Evolutionary conservation across 371 early-diverging fungal genomes (phyloP).

Genomic region (Mortierella polycephala): DNA sequence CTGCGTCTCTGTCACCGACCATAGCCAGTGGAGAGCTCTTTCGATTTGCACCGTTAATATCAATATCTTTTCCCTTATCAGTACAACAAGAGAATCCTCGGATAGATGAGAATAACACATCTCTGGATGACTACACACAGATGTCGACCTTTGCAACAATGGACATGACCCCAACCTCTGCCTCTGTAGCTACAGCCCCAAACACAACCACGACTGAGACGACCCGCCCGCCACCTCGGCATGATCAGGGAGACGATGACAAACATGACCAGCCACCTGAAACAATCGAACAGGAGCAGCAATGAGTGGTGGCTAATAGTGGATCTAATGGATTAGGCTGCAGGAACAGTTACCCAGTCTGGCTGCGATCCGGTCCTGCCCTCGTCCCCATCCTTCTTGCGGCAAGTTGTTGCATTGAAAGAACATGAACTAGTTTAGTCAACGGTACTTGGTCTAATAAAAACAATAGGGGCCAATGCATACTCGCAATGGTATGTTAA

Average conservation of each 20-base stretch:
- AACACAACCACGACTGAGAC: too few relatives aligned
- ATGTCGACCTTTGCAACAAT: background rate
- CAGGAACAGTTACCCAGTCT: too few relatives aligned
- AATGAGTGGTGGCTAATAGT: background rate
- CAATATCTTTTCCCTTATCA: background rate
- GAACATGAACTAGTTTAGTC: too few relatives aligned
- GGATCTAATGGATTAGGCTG: too few relatives aligned
- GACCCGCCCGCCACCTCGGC: background rate
- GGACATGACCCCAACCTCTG: background rate
- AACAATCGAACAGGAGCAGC: too few relatives aligned
- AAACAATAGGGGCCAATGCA: too few relatives aligned
- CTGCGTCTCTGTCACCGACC: constrained; percentile 2
- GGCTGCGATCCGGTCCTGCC: too few relatives aligned
- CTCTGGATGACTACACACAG: background rate
- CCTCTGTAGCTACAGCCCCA: background rate
- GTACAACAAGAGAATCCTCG: too few relatives aligned
- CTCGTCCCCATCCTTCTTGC: too few relatives aligned
- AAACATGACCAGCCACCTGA: background rate
- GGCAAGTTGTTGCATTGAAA: too few relatives aligned
- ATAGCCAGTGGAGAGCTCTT: constrained; percentile 3
- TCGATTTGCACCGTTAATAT: background rate
- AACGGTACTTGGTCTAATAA: too few relatives aligned
- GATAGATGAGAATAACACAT: background rate
- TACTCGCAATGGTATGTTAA: too few relatives aligned
- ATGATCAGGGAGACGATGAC: background rate